A percentile compares a stretch with the other conserved stretches of the same genome.
Evolutionary conservation across 1,284 basidiomycete genomes (phyloP).

Genomic region (Tranzscheliella williamsii): DNA sequence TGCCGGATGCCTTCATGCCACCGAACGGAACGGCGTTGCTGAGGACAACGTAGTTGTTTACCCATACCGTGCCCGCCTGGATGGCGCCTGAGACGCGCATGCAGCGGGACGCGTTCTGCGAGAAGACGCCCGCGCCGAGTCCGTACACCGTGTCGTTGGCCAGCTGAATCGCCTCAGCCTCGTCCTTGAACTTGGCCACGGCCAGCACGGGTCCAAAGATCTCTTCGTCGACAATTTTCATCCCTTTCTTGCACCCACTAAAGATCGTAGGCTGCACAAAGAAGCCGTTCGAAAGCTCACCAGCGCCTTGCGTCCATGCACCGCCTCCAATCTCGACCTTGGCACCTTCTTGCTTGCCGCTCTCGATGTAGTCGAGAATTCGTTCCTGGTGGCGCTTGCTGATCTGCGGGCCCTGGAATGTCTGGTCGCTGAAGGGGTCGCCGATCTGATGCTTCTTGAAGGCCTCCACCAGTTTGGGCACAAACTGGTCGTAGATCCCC

Average conservation of each 20-base stretch:
- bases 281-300: slow-evolving; percentile 64
- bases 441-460: slow-evolving; percentile 62
- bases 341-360: slow-evolving; percentile 78
- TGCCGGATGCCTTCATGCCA: slow-evolving; percentile 48
- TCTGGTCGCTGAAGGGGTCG: slow-evolving; percentile 75
- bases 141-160: slow-evolving; percentile 84
- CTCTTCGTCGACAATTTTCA: slow-evolving; percentile 70
- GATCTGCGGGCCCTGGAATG: slow-evolving; percentile 86
- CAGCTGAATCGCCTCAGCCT: slow-evolving; percentile 70
- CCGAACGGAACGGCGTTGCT: slow-evolving; percentile 41
- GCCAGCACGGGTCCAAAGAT: slow-evolving; percentile 77
- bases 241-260: slow-evolving; percentile 69
- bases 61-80: slow-evolving; percentile 79
- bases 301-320: slow-evolving; percentile 12
- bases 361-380: slow-evolving; percentile 83
- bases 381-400: slow-evolving; percentile 77
- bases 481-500: slow-evolving; percentile 69
- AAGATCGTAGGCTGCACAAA: slow-evolving; percentile 64
- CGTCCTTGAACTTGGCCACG: slow-evolving; percentile 62
- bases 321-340: slow-evolving; percentile 74
- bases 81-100: slow-evolving; percentile 75
- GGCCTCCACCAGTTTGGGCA: slow-evolving; percentile 68
- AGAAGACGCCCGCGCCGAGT: slow-evolving; percentile 81
- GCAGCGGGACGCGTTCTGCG: slow-evolving; percentile 59
- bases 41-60: slow-evolving; percentile 65